phyloP scores from a whole-genome alignment of 768 basidiomycete genomes.

The Kondoa malvinella region DNA sequence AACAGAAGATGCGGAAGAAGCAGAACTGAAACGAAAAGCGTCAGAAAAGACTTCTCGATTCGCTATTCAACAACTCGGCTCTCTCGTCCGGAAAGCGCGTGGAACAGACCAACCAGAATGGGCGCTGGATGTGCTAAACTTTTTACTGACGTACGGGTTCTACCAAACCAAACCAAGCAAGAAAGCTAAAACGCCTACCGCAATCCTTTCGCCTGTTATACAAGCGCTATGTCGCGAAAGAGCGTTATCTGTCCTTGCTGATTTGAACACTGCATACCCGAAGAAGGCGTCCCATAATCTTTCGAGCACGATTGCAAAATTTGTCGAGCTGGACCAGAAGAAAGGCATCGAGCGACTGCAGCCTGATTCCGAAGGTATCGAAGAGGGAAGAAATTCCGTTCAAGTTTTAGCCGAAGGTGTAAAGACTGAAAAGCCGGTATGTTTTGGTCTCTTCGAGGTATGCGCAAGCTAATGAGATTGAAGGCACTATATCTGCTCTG shows the following conservation, averaged over 20 bases:
- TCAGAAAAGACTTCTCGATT: slow-evolving; percentile 44
- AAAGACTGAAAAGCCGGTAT: background rate
- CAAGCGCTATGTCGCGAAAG: background rate
- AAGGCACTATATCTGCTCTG: slow-evolving; percentile 11
- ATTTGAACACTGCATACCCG: background rate
- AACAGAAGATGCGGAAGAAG: slow-evolving; percentile 30
- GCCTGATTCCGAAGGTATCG: background rate
- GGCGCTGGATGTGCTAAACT: slow-evolving; percentile 46
- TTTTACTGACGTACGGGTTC: slow-evolving; percentile 63
- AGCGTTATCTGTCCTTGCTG: background rate
- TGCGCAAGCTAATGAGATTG: background rate
- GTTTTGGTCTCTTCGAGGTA: background rate
- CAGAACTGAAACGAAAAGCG: slow-evolving; percentile 1
- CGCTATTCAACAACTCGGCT: slow-evolving; percentile 70
- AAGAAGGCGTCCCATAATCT: background rate
- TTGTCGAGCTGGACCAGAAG: background rate
- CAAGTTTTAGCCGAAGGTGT: background rate
- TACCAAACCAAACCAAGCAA: slow-evolving; percentile 36
- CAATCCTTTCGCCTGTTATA: background rate
- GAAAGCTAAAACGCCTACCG: background rate
- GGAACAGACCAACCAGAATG: slow-evolving; percentile 55
- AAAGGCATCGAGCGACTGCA: background rate
- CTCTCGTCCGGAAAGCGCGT: slow-evolving; percentile 56
- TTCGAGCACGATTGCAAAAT: background rate
- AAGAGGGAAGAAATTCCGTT: background rate